Percentiles rank a stretch among this genome's conserved stretches.
Conservation (phyloP, 805 yeast species). For the Ogataea nonfermentans region DNA sequence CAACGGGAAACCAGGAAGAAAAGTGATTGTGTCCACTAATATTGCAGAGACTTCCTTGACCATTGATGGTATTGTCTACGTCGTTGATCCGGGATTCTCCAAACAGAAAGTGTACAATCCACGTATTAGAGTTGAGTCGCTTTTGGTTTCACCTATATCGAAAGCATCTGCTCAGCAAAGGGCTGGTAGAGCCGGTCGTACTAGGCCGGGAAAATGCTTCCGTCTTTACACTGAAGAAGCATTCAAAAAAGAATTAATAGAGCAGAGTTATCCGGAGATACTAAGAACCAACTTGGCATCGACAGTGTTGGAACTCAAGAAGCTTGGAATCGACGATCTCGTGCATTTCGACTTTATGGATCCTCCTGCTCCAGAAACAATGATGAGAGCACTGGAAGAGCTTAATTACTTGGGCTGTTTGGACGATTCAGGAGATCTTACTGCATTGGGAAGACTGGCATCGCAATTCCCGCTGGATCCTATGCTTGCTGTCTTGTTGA, state of each 20-base stretch:
- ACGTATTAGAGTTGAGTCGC: slow-evolving; percentile 89
- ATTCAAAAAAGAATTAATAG: slow-evolving; percentile 86
- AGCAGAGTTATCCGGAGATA: slow-evolving; percentile 95
- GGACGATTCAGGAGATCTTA: slow-evolving; percentile 87
- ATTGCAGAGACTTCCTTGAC: slow-evolving; percentile 98
- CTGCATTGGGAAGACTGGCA: slow-evolving; percentile 85
- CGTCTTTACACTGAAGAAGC: slow-evolving; percentile 96
- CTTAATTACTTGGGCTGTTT: slow-evolving; percentile 86
- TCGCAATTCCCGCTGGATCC: slow-evolving; percentile 96
- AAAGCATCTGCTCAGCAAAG: slow-evolving; percentile 98
- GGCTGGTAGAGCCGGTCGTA: slow-evolving; percentile 99
- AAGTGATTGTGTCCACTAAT: slow-evolving; percentile 87
- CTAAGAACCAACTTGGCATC: slow-evolving; percentile 85
- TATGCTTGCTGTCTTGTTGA: slow-evolving; percentile 87
- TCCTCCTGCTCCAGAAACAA: slow-evolving; percentile 99
- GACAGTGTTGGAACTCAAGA: slow-evolving; percentile 89
- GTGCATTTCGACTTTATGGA: slow-evolving; percentile 99
- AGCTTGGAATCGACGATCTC: slow-evolving; percentile 90
- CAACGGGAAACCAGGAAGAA: slow-evolving; percentile 91
- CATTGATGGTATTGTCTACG: slow-evolving; percentile 95
- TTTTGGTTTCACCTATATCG: slow-evolving; percentile 92
- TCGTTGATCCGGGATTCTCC: slow-evolving; percentile 95
- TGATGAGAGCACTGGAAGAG: slow-evolving; percentile 98
- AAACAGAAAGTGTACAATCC: slow-evolving; percentile 97
- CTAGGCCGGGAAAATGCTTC: slow-evolving; percentile 97